Conservation (phyloP, 2,329 filamentous ascomycete genomes). For the Fusarium avenaceum region DNA sequence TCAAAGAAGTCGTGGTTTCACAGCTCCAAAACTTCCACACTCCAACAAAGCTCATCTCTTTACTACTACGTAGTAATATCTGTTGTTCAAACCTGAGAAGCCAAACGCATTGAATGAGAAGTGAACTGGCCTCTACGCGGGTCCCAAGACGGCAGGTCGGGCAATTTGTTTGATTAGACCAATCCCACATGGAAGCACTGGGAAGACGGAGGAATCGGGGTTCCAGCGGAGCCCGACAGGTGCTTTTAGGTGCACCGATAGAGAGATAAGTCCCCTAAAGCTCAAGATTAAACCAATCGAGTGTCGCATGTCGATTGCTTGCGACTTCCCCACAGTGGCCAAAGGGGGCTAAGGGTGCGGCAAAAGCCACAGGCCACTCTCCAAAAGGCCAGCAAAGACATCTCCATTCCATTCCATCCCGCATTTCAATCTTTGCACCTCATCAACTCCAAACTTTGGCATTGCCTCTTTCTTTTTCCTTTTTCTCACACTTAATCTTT, state of each 20-base stretch:
- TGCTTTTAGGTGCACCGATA: slow-evolving; percentile 20
- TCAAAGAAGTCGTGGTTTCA: slow-evolving; percentile 13
- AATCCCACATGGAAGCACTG: slow-evolving; percentile 35
- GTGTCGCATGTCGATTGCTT: slow-evolving; percentile 11
- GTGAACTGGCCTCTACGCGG: neutral
- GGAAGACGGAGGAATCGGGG: slow-evolving; percentile 42
- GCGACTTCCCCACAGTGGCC: slow-evolving; percentile 43
- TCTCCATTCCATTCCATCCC: slow-evolving; percentile 37
- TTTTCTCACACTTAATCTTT: slow-evolving; percentile 12
- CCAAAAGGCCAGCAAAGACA: slow-evolving; percentile 51
- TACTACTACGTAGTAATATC: neutral
- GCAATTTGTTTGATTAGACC: slow-evolving; percentile 17
- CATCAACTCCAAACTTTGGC: slow-evolving; percentile 23
- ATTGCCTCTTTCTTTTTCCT: slow-evolving; percentile 14
- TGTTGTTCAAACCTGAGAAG: neutral
- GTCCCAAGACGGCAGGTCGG: slow-evolving; percentile 11
- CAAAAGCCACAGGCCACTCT: slow-evolving; percentile 38
- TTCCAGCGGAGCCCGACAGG: slow-evolving; percentile 20
- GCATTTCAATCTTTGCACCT: slow-evolving; percentile 36
- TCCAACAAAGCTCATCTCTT: neutral
- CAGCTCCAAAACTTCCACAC: neutral
- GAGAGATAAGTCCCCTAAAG: slow-evolving; percentile 37
- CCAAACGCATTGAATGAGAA: slow-evolving; percentile 3
- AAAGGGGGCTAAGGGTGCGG: slow-evolving; percentile 41
- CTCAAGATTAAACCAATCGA: slow-evolving; percentile 28